Evolutionary conservation across 192 early-diverging fungal species (phyloP).

Genomic region (Chytriomyces confervae): DNA sequence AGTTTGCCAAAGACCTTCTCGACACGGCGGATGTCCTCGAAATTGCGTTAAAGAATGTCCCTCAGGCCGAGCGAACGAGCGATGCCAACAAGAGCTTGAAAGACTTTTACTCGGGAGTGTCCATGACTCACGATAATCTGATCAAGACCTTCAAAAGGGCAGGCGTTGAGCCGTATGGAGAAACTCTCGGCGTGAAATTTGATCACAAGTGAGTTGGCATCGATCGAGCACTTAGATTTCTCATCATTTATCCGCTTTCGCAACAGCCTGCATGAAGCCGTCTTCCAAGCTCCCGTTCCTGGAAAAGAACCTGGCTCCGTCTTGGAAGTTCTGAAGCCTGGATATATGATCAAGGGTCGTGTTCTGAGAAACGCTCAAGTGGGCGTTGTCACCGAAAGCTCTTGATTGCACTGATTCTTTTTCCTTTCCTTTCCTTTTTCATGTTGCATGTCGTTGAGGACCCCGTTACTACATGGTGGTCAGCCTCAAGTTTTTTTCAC

Average conservation of each 20-base stretch:
- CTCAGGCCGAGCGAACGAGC: constrained; percentile 62
- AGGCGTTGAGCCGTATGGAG: constrained; percentile 75
- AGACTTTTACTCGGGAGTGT: constrained; percentile 86
- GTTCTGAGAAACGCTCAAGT: constrained; percentile 94
- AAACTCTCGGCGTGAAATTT: constrained; percentile 80
- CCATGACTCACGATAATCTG: constrained; percentile 86
- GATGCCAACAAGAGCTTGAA: constrained; percentile 65
- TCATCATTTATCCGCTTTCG: constrained; percentile 64
- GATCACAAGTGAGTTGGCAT: constrained; percentile 73
- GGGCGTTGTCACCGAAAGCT: constrained; percentile 75
- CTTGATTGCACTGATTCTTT: not conserved
- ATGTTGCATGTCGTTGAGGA: no score
- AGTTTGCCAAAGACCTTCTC: constrained; percentile 97
- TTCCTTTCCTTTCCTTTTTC: not conserved
- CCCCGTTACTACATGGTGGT: no score
- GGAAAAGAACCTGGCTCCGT: constrained; percentile 89
- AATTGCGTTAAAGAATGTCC: constrained; percentile 89
- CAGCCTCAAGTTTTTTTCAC: no score
- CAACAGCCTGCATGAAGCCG: constrained; percentile 90
- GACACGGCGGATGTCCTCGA: constrained; percentile 89
- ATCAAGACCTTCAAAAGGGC: constrained; percentile 85
- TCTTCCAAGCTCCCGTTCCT: constrained; percentile 90
- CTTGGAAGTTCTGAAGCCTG: constrained; percentile 88
- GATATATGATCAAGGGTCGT: constrained; percentile 91
- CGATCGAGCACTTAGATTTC: no score